Evolutionary conservation across 1,284 basidiomycete genomes (phyloP).

Genomic region (Ceraceosorus guamensis): DNA sequence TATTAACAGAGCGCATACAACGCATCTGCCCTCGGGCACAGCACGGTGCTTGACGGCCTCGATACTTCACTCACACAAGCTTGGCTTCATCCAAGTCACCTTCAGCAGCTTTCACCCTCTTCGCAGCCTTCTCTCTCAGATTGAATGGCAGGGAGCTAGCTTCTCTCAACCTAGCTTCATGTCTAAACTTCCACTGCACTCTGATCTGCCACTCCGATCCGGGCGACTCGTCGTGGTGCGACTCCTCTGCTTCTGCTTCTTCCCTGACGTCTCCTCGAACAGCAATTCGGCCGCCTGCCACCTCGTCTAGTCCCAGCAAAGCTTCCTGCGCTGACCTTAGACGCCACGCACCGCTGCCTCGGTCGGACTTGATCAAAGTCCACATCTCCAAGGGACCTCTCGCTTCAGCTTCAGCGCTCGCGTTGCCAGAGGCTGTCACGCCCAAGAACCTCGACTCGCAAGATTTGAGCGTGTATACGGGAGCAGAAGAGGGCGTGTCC

Average conservation of each 20-base stretch:
- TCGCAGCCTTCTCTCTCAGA: not conserved
- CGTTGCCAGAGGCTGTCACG: slow-evolving; percentile 6
- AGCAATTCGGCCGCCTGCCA: slow-evolving; percentile 10
- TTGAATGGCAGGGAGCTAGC: not conserved
- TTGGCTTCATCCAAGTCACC: not conserved
- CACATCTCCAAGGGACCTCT: slow-evolving; percentile 13
- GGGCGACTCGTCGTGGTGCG: not conserved
- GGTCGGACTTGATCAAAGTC: not conserved
- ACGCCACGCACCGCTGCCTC: not conserved
- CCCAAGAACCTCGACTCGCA: slow-evolving; percentile 7
- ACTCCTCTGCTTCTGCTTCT: not conserved
- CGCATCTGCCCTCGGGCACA: no score
- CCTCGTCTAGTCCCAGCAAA: slow-evolving; percentile 8
- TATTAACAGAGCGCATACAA: no score
- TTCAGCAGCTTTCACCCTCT: not conserved
- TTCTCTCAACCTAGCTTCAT: slow-evolving; percentile 4
- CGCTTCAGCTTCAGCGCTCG: slow-evolving; percentile 7
- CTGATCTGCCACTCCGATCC: not conserved
- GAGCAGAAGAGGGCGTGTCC: slow-evolving; percentile 7
- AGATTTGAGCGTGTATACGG: slow-evolving; percentile 6
- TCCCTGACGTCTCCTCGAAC: slow-evolving; percentile 6
- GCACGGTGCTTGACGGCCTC: no score
- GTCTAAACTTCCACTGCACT: slow-evolving; percentile 12
- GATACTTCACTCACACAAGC: not conserved
- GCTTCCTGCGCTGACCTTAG: not conserved